phyloP scores from a whole-genome alignment of 768 basidiomycete species.

The Lactarius hatsudake region DNA sequence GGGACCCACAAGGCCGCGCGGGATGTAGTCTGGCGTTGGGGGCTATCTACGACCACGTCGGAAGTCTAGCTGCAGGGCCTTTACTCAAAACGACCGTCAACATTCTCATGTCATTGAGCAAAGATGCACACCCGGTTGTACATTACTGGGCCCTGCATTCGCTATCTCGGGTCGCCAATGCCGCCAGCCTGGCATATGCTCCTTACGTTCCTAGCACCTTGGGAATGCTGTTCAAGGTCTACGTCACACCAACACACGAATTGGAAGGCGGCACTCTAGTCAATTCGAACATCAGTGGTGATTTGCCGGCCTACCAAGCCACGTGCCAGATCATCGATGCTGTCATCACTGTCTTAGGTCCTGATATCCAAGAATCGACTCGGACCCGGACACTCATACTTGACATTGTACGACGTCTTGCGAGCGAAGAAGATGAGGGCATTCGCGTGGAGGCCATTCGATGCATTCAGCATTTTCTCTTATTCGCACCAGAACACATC shows the following conservation, averaged over 20 bases:
- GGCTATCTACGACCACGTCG: slow-evolving; percentile 87
- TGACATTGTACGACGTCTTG: slow-evolving; percentile 82
- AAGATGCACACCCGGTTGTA: slow-evolving; percentile 94
- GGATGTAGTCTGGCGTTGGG: slow-evolving; percentile 94
- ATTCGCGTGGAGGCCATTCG: slow-evolving; percentile 92
- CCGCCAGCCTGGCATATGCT: slow-evolving; percentile 88
- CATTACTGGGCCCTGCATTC: slow-evolving; percentile 92
- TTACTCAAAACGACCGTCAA: slow-evolving; percentile 94
- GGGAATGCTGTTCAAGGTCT: slow-evolving; percentile 87
- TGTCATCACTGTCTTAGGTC: slow-evolving; percentile 89
- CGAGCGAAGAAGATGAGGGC: slow-evolving; percentile 80
- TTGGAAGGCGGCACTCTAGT: slow-evolving; percentile 82
- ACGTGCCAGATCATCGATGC: slow-evolving; percentile 92
- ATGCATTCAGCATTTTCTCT: slow-evolving; percentile 94
- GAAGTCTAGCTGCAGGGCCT: slow-evolving; percentile 91
- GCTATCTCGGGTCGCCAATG: slow-evolving; percentile 81
- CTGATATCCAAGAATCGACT: slow-evolving; percentile 88
- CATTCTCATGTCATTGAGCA: slow-evolving; percentile 89
- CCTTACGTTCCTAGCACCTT: slow-evolving; percentile 87
- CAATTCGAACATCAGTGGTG: slow-evolving; percentile 84
- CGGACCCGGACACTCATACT: slow-evolving; percentile 78
- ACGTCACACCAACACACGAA: slow-evolving; percentile 88
- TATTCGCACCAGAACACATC: slow-evolving; percentile 88
- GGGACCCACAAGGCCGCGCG: slow-evolving; percentile 87
- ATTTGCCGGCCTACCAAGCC: slow-evolving; percentile 88